Evolutionary conservation across 345 rosid species (phyloP), one percentile per base, ranked within the genome.

Genomic region (Lumnitzera racemosa): DNA sequence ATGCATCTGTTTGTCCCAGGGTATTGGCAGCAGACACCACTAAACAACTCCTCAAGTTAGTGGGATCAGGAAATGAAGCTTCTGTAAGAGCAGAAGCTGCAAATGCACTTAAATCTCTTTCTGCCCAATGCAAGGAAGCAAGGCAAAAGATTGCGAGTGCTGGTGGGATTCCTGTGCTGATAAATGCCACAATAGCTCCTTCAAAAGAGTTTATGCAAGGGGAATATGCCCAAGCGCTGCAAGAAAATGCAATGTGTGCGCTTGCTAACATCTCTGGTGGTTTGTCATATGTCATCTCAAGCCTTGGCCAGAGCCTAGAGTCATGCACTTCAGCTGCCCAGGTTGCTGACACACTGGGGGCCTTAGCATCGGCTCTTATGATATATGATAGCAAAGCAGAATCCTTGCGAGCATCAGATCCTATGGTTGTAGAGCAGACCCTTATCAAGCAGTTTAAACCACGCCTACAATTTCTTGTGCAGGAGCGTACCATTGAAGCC

Each of bases 161-260:
- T 54, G 89, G 89, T 68, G 99, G 99, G 58, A 95, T 95, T 68
- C 99, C 99, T 43, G 82, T 81, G 58, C 73, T 95, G 56, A 95
- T 95, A 65, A 95, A 87, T 72, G 99, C 98, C 53, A 95, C 99
- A 61, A 95, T 95, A 67, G 96, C 99, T 75, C 98, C 99, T 23
- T 95, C 98, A 1, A 95, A 95, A 81, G 98, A 95, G 76, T 95
- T 88, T 70, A 95, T 95, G 99, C 98, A 90, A 78, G 99, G 99
- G 41, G 99, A 95, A 78, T 64, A 81, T 72, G 99, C 96, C 49
- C 99, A 95, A 76, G 96, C 98, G 49, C 68, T 95, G 75, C 98
- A 95, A 77, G 99, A 95, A 82, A 80, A 95, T 76, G 99, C 99
- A 55, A 95, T 95, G 99, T 90, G 99, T 73, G 98, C 99, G 64